Base-by-base conservation (phyloP, 257 asterid species). In the Penstemon davidsonii region DNA sequence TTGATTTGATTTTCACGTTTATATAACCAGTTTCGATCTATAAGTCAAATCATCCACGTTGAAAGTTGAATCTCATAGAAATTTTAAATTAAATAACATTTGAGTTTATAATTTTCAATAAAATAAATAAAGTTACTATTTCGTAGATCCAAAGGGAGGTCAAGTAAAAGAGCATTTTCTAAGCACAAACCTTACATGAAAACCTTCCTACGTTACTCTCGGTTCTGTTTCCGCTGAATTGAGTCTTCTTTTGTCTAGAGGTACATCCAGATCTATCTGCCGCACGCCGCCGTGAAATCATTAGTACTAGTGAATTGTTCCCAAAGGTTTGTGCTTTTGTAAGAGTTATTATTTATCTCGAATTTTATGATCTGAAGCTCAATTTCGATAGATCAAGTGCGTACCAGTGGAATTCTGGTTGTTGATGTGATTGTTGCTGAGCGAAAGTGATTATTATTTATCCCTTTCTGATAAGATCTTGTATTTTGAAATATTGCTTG, bases 211-310 rank as follows among this genome's bases (percentile, higher is more conserved):
- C 33, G 33, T 25, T 25, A 25, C 33, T 25, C 33, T 25, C 33
- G 33, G 33, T 25, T 25, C 33, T 25, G 33, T 25, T 25, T 25
- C 33, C 33, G 33, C 33, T 25, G 33, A 25, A 25, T 25, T 25
- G 33, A 25, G 33, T 25, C 33, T 25, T 25, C 33, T 25, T 25
- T 25, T 25, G 33, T 25, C 33, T 61, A 74, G 63, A 69, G 63
- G 67, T 71, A 43, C 66, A 42, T 55, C 70, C 65, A 62, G 73
- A 70, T 65, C 76, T 60, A 65, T 60, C 53, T 13, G 64, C 76
- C 41, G 37, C 65, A 51, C 8, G 55, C 66, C 62, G 64, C 63
- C 9, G 43, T 12, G 68, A 5, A 19, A 46, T 55, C 67, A 11
- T 11, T 38, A 33, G 50, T 59, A 66, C 41, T 47, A 25, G 36